These are phyloP conservation scores for Apostasia ramifera DNA, from an alignment of 106 monocot species.

Conservation along the genomic window DNA sequence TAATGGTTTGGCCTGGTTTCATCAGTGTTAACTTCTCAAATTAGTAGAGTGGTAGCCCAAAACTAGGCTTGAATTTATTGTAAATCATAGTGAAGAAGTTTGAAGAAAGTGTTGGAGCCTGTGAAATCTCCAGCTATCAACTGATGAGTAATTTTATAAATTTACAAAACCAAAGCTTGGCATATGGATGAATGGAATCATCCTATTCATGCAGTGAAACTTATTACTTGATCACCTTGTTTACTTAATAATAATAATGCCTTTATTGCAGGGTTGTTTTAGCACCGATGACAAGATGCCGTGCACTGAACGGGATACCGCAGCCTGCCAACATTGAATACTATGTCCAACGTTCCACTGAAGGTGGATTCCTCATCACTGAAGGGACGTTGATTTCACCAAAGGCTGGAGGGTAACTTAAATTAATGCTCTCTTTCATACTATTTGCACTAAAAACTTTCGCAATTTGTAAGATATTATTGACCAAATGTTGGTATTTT, in stretches of 20 bases:
- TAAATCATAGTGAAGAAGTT: no score
- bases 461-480: not conserved
- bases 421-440: not conserved
- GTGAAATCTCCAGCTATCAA: no score
- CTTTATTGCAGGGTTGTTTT: conserved; percentile 39
- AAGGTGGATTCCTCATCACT: conserved; percentile 56
- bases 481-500: not conserved
- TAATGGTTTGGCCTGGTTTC: no score
- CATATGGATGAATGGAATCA: not conserved
- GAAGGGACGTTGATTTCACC: conserved; percentile 63
- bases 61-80: no score
- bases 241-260: not conserved
- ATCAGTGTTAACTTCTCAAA: no score
- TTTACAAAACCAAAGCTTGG: not conserved
- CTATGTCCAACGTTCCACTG: conserved; percentile 54
- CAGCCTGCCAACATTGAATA: conserved; percentile 34
- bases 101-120: no score
- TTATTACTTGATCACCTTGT: no score
- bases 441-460: not conserved
- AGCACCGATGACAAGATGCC: conserved; percentile 77
- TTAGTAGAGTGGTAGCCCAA: no score
- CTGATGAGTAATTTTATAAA: no score
- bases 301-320: conserved; percentile 52
- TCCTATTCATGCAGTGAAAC: no score
- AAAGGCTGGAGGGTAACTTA: conserved; percentile 48